Evolutionary conservation across 2,329 filamentous ascomycete species (phyloP).

Genomic region (Xylaria arbuscula): DNA sequence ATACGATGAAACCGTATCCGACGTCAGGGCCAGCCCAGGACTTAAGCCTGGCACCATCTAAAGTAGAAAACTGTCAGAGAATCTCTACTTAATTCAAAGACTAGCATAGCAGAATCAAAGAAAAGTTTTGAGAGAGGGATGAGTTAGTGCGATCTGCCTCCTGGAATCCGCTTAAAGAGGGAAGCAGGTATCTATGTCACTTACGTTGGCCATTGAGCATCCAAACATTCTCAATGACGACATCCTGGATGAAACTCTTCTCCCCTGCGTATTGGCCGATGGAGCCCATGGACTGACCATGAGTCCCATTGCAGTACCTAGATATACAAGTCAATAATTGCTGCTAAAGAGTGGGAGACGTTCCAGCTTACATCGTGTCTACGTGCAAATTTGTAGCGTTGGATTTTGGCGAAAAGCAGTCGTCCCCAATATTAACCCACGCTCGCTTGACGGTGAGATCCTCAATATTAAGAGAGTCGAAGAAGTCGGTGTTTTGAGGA

Average conservation of each 20-base stretch:
- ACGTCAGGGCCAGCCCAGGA: conserved; percentile 68
- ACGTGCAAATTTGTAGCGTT: conserved; percentile 69
- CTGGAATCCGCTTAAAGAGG: neutral
- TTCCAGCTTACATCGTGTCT: conserved; percentile 59
- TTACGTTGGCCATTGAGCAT: conserved; percentile 59
- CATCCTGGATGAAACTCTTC: conserved; percentile 66
- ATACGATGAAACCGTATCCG: conserved; percentile 67
- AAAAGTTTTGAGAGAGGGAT: neutral
- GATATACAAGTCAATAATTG: too few species aligned
- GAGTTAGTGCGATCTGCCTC: neutral
- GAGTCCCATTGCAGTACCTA: conserved; percentile 65
- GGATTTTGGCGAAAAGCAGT: conserved; percentile 71
- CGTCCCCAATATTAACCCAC: conserved; percentile 66
- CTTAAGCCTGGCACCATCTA: conserved; percentile 67
- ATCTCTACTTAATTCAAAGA: too few species aligned
- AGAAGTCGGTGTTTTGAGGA: conserved; percentile 72
- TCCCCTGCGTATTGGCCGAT: conserved; percentile 68
- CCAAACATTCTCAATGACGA: conserved; percentile 69
- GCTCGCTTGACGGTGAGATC: conserved; percentile 62
- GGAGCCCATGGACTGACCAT: conserved; percentile 68
- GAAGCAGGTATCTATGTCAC: neutral
- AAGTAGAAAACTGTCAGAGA: neutral
- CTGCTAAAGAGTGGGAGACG: too few species aligned
- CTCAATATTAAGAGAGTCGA: conserved; percentile 69
- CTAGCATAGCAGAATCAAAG: neutral